Percentiles rank a stretch among this genome's conserved stretches.
Evolutionary conservation across 208 protist species (phyloP).

Genomic region (Crithidia acanthocephali): DNA sequence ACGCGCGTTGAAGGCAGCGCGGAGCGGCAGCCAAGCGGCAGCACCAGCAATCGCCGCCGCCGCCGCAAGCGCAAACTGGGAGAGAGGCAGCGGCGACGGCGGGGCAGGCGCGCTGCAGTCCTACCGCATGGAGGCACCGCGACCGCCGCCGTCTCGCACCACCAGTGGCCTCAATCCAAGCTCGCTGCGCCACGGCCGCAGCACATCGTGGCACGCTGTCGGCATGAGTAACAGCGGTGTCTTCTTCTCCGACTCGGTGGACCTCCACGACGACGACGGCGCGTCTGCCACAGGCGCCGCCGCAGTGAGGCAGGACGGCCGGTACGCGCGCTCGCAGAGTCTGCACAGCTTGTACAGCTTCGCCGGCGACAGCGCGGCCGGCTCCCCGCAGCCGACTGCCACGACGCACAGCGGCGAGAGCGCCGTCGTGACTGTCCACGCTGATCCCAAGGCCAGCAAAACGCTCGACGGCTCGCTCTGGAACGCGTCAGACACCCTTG

Average conservation of each 20-base stretch:
- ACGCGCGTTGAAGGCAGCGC: not conserved
- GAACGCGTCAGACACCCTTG: not conserved
- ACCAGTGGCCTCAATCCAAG: not conserved
- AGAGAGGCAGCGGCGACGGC: not conserved
- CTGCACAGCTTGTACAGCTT: slow-evolving; percentile 13
- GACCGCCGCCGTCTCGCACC: not conserved
- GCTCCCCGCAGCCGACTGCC: too few relatives aligned
- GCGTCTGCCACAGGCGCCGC: not conserved
- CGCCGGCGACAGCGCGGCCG: not conserved
- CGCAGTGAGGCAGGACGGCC: not conserved
- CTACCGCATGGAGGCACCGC: not conserved
- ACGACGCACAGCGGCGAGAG: not conserved
- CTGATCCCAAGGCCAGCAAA: not conserved
- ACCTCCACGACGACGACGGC: not conserved
- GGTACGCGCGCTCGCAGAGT: not conserved
- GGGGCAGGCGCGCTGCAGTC: not conserved
- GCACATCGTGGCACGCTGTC: not conserved
- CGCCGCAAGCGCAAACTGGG: not conserved
- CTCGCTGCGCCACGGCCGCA: not conserved
- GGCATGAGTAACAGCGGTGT: slow-evolving; percentile 2
- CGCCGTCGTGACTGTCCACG: not conserved
- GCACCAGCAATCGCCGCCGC: not conserved
- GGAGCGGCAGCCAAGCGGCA: not conserved
- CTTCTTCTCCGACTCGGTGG: not conserved
- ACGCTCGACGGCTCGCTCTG: not conserved